Conservation (phyloP, 148 eudicot species). For the Camellia japonica region DNA sequence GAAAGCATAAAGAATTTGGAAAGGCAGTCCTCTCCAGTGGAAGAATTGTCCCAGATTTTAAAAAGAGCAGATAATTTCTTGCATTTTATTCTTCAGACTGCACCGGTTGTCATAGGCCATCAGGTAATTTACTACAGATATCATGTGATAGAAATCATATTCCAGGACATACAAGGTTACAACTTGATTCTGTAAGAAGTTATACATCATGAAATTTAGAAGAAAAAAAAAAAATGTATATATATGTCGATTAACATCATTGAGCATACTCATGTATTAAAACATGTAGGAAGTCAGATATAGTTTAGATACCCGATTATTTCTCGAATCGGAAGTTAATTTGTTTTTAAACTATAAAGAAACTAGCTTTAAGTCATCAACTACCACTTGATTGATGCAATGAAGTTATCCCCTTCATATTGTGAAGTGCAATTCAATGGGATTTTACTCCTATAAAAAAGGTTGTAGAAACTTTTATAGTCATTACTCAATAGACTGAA, state of each 20-base stretch:
- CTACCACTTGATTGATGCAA: not conserved
- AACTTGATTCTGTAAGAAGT: not conserved
- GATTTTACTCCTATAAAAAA: no score
- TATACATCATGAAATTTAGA: not conserved
- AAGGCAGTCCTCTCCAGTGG: constrained; percentile 76
- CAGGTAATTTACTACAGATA: constrained; percentile 48
- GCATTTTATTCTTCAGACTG: constrained; percentile 88
- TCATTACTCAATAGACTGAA: no score
- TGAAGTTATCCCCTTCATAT: not conserved
- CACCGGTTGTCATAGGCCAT: constrained; percentile 91
- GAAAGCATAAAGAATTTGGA: constrained; percentile 73
- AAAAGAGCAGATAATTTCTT: constrained; percentile 87
- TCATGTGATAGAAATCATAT: no score
- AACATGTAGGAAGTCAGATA: not conserved
- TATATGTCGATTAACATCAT: not conserved
- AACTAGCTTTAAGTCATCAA: not conserved
- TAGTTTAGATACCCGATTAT: not conserved
- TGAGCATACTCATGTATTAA: not conserved
- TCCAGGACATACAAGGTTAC: no score
- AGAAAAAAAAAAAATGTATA: no score
- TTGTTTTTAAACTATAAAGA: not conserved
- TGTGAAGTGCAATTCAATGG: not conserved
- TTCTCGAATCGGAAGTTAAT: not conserved
- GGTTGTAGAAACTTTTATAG: not conserved
- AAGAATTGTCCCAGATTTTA: constrained; percentile 78